Evolutionary conservation across 2,329 filamentous ascomycete species (phyloP), one percentile per base, ranked within the genome.

Genomic region (Ascochyta fabae): DNA sequence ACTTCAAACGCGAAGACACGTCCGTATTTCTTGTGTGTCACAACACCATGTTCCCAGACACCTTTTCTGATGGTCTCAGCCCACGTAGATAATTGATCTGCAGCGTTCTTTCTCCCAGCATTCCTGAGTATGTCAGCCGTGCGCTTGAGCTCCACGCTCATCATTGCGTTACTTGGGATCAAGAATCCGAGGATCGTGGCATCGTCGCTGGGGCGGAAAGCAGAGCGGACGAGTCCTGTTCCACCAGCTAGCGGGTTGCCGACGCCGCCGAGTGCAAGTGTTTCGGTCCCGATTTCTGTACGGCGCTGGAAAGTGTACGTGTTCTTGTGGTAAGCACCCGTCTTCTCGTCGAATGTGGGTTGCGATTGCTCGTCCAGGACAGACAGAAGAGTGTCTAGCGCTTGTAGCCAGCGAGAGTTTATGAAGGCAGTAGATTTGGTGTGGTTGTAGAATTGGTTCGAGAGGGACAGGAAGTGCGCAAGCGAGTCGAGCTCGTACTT

Each of bases 401-500:
- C 95, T 38, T 81, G 78, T 48, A 89, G 87, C 91, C 92, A 99
- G 44, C 94, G 84, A 6, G 82, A 75, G 3, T 85, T 93, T 34
- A 98, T 72, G 71, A 96, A 97, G 1, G 89, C 88, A 0, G 83
- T 89, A 0, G 91, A 94, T 2, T 83, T 83, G 0, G 92, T 96
- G 69, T 91, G 84, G 35, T 89, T 86, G 77, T 95, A 84, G 77
- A 96, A 98, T 65, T 96, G 88, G 68, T 96, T 97, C 16, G 84
- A 86, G 2, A 99, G 79, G 0, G 90, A 87, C 6, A 99, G 83
- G 74, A 99, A 99, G 71, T 96, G 89, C 0, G 93, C 95, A 0
- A 99, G 82, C 8, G 93, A 97, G 77, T 99, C 95, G 22, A 99
- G 86, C 79, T 99, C 95, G 77, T 98, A 99, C 78, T 99, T 99